A percentile compares a stretch with the other conserved stretches of the same genome.
Conservation (phyloP, 176 grass and related monocot genomes). For the Musa acuminata region DNA sequence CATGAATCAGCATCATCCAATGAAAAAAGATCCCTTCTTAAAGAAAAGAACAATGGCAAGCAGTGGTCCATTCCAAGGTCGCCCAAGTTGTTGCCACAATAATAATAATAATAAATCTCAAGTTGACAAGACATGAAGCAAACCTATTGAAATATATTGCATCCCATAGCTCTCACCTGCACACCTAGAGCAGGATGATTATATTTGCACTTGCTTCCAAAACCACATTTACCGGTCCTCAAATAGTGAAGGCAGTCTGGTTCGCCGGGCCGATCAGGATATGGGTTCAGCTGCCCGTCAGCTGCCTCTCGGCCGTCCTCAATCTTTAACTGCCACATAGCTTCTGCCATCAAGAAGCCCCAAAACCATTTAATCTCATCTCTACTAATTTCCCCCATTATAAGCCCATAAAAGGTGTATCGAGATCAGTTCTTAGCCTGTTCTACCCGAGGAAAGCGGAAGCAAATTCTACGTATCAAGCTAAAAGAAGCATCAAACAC, state of each 20-base stretch:
- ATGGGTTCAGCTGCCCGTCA: neutral
- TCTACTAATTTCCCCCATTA: neutral
- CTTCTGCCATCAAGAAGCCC: constrained; percentile 3
- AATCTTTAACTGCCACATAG: constrained; percentile 16
- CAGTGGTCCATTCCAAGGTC: neutral
- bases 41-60: neutral
- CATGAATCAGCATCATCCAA: neutral
- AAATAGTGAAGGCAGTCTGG: constrained; percentile 17
- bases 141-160: neutral
- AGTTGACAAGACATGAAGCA: neutral
- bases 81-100: neutral
- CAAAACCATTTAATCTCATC: neutral
- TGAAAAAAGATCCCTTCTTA: neutral
- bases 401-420: neutral
- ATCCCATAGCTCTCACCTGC: neutral
- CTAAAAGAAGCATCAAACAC: neutral
- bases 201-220: constrained; percentile 22
- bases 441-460: neutral
- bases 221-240: constrained; percentile 9
- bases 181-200: constrained; percentile 5
- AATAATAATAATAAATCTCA: neutral
- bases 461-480: neutral
- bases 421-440: neutral
- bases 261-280: constrained; percentile 22
- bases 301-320: neutral